phyloP scores from a whole-genome alignment of 306 rosid species.

The Luffa acutangula region DNA sequence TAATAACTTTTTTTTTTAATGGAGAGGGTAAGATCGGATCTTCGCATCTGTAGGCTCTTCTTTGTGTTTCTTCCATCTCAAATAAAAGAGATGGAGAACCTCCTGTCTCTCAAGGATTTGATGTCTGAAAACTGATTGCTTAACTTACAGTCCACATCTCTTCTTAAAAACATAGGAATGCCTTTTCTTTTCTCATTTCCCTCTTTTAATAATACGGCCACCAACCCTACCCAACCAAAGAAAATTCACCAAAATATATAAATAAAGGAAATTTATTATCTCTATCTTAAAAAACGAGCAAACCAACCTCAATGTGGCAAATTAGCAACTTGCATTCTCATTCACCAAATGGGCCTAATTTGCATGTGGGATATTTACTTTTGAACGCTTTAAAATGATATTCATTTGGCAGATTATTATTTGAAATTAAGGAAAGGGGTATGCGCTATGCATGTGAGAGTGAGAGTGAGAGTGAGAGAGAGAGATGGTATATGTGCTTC shows the following conservation, averaged over 20 bases:
- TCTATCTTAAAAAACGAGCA: background rate
- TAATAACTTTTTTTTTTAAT: background rate
- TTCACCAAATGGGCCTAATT: background rate
- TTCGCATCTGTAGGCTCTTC: slow-evolving; percentile 2
- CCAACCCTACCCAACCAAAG: background rate
- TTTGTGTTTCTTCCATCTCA: slow-evolving; percentile 19
- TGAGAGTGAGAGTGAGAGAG: background rate
- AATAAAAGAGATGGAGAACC: slow-evolving; percentile 4
- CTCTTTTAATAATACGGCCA: background rate
- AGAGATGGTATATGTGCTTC: no score
- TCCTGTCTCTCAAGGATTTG: slow-evolving; percentile 8
- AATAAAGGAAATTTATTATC: background rate
- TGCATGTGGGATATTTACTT: background rate
- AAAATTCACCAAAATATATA: background rate
- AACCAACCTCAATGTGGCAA: background rate
- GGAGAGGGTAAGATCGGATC: slow-evolving; percentile 3
- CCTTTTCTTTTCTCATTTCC: background rate
- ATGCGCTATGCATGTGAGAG: background rate
- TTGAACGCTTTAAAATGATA: background rate
- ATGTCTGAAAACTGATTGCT: slow-evolving; percentile 24
- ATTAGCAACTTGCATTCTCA: background rate
- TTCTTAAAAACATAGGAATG: background rate
- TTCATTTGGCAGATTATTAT: background rate
- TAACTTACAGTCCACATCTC: slow-evolving; percentile 30
- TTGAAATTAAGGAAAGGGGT: background rate